Percentiles rank a stretch among this genome's conserved stretches.
phyloP scores from a whole-genome alignment of 2,329 filamentous ascomycete genomes.

The Neofusicoccum umdonicola region DNA sequence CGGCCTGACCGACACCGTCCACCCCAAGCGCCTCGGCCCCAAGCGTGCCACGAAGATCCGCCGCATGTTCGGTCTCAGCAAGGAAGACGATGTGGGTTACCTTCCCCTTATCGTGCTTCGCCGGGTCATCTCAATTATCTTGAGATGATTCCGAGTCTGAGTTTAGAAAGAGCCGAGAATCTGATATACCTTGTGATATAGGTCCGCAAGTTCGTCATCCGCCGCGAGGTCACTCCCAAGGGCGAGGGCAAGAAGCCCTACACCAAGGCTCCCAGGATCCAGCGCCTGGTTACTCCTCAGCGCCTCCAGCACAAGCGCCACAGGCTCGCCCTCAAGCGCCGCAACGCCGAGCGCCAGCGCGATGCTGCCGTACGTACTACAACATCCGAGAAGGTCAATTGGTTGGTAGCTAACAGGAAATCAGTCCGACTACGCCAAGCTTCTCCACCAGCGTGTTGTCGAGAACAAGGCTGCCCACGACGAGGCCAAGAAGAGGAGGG shows the following conservation, averaged over 20 bases:
- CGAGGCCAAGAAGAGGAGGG: conserved; percentile 94
- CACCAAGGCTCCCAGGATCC: conserved; percentile 99
- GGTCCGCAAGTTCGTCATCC: conserved; percentile 99
- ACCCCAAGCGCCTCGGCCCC: conserved; percentile 98
- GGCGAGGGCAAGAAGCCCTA: conserved; percentile 96
- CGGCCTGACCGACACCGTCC: conserved; percentile 93
- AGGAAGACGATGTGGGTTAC: conserved; percentile 99
- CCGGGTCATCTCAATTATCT: conserved; percentile 55
- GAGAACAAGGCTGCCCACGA: conserved; percentile 94
- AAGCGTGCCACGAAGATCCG: conserved; percentile 99
- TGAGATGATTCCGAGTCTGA: conserved; percentile 24
- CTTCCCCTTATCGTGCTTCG: conserved; percentile 21
- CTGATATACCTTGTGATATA: conserved; percentile 53
- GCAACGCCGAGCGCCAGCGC: conserved; percentile 94
- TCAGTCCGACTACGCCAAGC: conserved; percentile 93
- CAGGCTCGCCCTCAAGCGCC: conserved; percentile 96
- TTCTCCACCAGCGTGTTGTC: conserved; percentile 94
- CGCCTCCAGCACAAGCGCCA: conserved; percentile 99
- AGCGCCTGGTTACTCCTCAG: conserved; percentile 98
- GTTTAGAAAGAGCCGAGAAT: conserved; percentile 39
- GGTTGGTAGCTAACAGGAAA: conserved; percentile 35
- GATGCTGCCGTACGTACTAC: conserved; percentile 84
- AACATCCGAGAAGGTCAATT: background rate
- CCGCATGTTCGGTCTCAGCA: conserved; percentile 99
- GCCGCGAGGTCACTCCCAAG: conserved; percentile 96